phyloP scores from a whole-genome alignment of 257 asterid species.

The Solanum corneliomulleri region DNA sequence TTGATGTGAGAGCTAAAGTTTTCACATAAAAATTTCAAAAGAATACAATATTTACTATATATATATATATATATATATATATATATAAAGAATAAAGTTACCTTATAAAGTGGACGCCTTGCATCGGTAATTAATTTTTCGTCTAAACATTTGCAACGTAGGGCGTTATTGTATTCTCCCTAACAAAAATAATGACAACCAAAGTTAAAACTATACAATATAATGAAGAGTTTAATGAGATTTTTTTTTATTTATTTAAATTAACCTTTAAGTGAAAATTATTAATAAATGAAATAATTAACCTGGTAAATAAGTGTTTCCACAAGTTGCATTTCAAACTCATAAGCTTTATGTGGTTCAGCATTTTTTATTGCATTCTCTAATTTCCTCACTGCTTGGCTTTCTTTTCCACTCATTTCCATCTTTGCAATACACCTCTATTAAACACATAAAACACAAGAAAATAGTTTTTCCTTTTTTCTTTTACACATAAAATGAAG shows the following conservation, averaged over 20 bases:
- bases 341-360: slow-evolving; percentile 1
- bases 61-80: too few relatives aligned
- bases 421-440: background rate
- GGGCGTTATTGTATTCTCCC: background rate
- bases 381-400: background rate
- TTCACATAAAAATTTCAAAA: too few relatives aligned
- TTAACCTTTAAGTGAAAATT: background rate
- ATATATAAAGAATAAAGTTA: background rate
- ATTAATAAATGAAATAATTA: background rate
- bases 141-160: background rate
- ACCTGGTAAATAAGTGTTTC: slow-evolving; percentile 2
- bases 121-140: background rate
- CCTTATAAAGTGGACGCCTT: slow-evolving; percentile 3
- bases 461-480: too few relatives aligned
- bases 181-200: background rate
- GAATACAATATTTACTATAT: too few relatives aligned
- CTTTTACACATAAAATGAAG: too few relatives aligned
- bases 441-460: background rate
- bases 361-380: background rate
- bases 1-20: too few relatives aligned
- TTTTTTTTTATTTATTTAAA: background rate
- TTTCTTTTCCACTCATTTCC: slow-evolving; percentile 4
- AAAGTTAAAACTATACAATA: background rate
- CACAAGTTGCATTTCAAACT: background rate
- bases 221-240: background rate